Conservation (phyloP, 495 filamentous ascomycete species). For the Penicillium antarcticum region DNA sequence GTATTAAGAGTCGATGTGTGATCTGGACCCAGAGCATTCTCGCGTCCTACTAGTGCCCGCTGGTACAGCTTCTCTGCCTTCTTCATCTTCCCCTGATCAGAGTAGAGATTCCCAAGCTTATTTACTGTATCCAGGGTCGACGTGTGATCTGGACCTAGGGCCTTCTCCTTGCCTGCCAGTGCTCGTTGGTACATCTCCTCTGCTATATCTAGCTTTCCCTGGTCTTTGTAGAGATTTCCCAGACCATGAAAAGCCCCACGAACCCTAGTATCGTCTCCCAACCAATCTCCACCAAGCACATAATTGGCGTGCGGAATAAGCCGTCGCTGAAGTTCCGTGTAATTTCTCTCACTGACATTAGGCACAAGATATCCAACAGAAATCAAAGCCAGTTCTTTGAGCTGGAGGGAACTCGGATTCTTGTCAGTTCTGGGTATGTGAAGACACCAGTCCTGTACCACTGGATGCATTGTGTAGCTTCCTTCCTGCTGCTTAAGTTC, state of each 20-base stretch:
- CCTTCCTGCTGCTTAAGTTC: constrained; percentile 22
- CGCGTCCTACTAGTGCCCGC: neutral
- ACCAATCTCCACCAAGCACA: constrained; percentile 5
- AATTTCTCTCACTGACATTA: constrained; percentile 13
- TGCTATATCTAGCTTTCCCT: constrained; percentile 27
- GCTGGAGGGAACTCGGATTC: constrained; percentile 4
- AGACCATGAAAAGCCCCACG: constrained; percentile 11
- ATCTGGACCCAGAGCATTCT: neutral
- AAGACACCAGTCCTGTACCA: constrained; percentile 35
- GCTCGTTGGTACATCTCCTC: neutral
- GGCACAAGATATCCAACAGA: constrained; percentile 26
- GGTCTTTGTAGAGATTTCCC: constrained; percentile 19
- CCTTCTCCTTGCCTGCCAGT: neutral
- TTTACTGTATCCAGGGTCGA: neutral
- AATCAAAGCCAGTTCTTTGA: constrained; percentile 21
- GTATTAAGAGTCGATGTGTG: neutral
- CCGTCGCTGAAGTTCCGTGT: constrained; percentile 29
- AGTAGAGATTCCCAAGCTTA: neutral
- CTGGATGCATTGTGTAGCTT: constrained; percentile 31
- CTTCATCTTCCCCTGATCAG: neutral
- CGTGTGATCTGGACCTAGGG: neutral
- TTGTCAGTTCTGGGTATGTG: constrained; percentile 11
- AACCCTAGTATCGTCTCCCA: constrained; percentile 1
- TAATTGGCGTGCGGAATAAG: constrained; percentile 36
- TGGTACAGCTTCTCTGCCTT: neutral